Evolutionary conservation across 306 rosid species (phyloP).

Genomic region (Erythrophleum fordii): DNA sequence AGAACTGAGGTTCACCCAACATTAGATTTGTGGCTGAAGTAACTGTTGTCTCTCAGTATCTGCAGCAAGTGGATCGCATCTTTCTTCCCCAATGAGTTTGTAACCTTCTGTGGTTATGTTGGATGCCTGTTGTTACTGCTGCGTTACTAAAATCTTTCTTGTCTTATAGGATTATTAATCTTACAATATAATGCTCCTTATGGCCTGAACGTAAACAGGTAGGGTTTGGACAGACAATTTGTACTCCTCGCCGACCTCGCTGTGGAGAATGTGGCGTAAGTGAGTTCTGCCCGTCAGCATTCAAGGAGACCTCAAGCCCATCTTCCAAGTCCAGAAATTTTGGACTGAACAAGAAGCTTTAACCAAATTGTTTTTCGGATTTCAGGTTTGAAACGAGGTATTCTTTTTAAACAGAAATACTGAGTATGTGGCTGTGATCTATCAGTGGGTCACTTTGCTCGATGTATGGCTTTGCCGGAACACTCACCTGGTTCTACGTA

Average conservation of each 20-base stretch:
- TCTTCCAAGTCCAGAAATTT: conserved; percentile 55
- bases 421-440: conserved; percentile 9
- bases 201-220: conserved; percentile 57
- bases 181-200: conserved; percentile 9
- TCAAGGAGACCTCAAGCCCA: conserved; percentile 60
- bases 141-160: neutral
- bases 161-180: conserved; percentile 9
- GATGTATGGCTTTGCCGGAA: conserved; percentile 22
- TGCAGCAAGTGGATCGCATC: neutral
- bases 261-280: conserved; percentile 70
- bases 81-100: neutral
- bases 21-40: neutral
- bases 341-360: conserved; percentile 45
- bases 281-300: conserved; percentile 77
- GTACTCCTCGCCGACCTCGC: conserved; percentile 79
- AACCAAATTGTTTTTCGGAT: neutral
- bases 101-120: neutral
- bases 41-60: neutral
- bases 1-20: neutral
- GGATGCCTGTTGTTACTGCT: neutral
- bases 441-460: neutral
- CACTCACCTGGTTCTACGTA: neutral
- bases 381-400: neutral
- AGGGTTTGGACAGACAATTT: conserved; percentile 82
- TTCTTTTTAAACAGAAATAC: neutral